Evolutionary conservation across 306 rosid species (phyloP).

Genomic region (Sphenostylis stenocarpa): DNA sequence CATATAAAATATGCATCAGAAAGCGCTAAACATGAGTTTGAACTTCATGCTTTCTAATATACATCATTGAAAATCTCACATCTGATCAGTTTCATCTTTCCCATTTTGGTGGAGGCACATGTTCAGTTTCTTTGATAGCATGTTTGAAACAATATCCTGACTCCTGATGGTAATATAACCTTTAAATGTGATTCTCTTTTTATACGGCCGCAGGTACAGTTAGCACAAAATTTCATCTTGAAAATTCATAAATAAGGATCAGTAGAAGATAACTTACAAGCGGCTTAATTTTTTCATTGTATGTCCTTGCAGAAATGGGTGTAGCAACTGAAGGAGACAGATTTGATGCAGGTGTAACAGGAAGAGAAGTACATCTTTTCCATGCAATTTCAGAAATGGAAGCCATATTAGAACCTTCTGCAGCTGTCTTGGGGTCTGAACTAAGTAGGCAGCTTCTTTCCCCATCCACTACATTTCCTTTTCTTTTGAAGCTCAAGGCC

Average conservation of each 20-base stretch:
- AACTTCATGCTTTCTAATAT: constrained; percentile 7
- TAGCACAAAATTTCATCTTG: constrained; percentile 4
- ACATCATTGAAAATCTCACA: constrained; percentile 9
- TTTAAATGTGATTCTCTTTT: background rate
- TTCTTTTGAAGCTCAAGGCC: constrained; percentile 86
- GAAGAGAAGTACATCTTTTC: constrained; percentile 85
- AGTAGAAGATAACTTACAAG: constrained; percentile 51
- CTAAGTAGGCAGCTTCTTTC: constrained; percentile 85
- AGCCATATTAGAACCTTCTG: constrained; percentile 56
- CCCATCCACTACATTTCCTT: constrained; percentile 52
- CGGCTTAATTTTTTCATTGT: constrained; percentile 56
- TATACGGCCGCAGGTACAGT: background rate
- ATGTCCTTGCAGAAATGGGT: constrained; percentile 72
- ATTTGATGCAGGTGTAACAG: constrained; percentile 69
- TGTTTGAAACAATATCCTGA: background rate
- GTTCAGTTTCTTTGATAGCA: constrained; percentile 16
- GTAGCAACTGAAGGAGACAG: constrained; percentile 65
- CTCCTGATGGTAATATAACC: background rate
- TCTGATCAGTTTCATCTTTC: constrained; percentile 15
- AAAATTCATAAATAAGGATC: constrained; percentile 24
- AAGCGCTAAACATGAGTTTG: constrained; percentile 3
- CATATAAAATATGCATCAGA: constrained; percentile 17
- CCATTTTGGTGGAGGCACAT: background rate
- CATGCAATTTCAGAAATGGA: constrained; percentile 57
- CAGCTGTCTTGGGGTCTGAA: constrained; percentile 53